phyloP scores from a whole-genome alignment of 352 stramenopile genomes.

The Thraustochytrium striatum region DNA sequence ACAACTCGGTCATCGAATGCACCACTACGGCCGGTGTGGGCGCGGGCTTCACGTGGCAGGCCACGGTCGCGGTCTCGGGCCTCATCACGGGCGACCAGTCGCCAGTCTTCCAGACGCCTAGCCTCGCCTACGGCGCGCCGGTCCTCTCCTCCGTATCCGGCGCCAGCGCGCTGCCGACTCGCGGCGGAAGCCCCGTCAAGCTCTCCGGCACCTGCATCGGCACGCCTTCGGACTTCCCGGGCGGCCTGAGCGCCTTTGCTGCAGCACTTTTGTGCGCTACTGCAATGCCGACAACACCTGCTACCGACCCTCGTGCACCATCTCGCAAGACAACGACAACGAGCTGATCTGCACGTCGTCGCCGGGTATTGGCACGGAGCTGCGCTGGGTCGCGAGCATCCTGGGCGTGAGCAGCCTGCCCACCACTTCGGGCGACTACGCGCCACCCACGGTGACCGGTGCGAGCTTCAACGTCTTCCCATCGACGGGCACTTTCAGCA shows the following conservation, averaged over 20 bases:
- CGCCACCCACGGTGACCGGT: background rate
- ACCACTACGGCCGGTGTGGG: background rate
- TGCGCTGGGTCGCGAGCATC: slow-evolving; percentile 3
- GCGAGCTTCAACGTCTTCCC: background rate
- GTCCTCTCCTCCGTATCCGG: background rate
- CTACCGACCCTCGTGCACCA: background rate
- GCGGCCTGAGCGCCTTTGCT: background rate
- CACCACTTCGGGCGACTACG: background rate
- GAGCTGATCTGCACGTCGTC: slow-evolving; percentile 17
- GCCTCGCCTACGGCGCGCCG: slow-evolving; percentile 1
- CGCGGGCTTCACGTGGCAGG: slow-evolving; percentile 20
- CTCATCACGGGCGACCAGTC: slow-evolving; percentile 10
- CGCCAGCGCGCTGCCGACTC: background rate
- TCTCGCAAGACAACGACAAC: background rate
- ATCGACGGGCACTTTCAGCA: background rate
- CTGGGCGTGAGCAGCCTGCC: background rate
- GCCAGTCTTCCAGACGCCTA: slow-evolving; percentile 14
- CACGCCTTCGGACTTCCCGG: background rate
- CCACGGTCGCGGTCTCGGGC: slow-evolving; percentile 2
- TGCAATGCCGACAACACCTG: background rate
- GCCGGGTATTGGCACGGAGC: background rate
- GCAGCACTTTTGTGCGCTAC: background rate
- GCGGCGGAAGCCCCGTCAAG: background rate
- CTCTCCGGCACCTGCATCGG: slow-evolving; percentile 20
- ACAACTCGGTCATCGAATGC: slow-evolving; percentile 37